Percentiles rank a stretch among this genome's conserved stretches.
Evolutionary conservation across 1,284 basidiomycete genomes (phyloP).

Genomic region (Ganoderma leucocontextum): DNA sequence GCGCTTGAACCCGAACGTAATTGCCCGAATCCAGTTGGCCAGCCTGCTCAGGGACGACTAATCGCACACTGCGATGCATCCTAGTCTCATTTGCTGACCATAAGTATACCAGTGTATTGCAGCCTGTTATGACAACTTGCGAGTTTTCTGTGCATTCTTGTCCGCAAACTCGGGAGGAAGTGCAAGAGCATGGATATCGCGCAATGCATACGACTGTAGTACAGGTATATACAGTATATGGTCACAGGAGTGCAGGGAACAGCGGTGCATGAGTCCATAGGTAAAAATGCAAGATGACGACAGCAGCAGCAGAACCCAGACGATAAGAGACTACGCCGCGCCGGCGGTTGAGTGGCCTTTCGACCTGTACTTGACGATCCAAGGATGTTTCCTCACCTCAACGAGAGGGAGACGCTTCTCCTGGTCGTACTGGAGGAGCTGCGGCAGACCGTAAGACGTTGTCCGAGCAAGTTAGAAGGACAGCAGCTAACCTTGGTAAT

Average conservation of each 20-base stretch:
- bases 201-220: conserved; percentile 1
- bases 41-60: too few relatives aligned
- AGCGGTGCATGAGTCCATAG: conserved; percentile 25
- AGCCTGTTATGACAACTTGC: too few relatives aligned
- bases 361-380: conserved; percentile 86
- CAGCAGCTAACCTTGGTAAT: conserved; percentile 59
- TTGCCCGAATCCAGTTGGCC: conserved; percentile 30
- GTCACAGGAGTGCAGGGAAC: conserved; percentile 1
- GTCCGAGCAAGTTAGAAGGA: not conserved
- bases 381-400: conserved; percentile 89
- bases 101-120: too few relatives aligned
- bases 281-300: conserved; percentile 11
- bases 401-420: conserved; percentile 82
- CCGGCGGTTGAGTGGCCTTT: conserved; percentile 43
- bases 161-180: not conserved
- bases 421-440: conserved; percentile 92
- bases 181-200: conserved; percentile 6
- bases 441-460: conserved; percentile 8
- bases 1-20: conserved; percentile 28
- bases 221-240: conserved; percentile 10
- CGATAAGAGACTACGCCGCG: conserved; percentile 13
- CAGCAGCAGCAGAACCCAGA: not conserved
- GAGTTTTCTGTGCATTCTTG: too few relatives aligned
- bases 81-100: too few relatives aligned
- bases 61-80: too few relatives aligned